Conservation (phyloP, 23 red algal species). For the Gracilariopsis chorda region DNA sequence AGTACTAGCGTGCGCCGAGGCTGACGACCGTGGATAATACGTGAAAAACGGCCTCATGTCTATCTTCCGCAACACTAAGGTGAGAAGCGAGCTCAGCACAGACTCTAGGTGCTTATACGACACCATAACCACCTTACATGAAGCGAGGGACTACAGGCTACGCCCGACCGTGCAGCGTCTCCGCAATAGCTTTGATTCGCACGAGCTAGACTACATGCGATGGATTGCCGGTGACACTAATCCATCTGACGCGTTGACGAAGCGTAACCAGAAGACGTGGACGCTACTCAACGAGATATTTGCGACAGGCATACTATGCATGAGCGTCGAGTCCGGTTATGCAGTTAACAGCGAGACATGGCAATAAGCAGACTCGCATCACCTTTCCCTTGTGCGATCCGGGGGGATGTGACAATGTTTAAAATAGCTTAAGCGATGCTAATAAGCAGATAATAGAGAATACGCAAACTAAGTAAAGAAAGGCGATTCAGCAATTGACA, state of each 20-base stretch:
- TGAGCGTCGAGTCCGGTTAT: too few species aligned
- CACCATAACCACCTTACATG: not conserved
- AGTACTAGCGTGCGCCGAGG: not conserved
- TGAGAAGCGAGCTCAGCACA: not conserved
- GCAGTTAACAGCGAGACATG: too few species aligned
- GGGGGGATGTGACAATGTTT: too few species aligned
- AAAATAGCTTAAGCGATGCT: too few species aligned
- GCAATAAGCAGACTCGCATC: too few species aligned
- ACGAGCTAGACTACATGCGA: not conserved
- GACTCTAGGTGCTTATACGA: not conserved
- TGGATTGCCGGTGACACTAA: not conserved
- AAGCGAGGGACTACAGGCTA: not conserved
- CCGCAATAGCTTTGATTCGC: not conserved
- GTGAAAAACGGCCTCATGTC: not conserved
- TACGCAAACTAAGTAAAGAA: too few species aligned
- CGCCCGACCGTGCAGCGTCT: not conserved
- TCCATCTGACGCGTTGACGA: not conserved
- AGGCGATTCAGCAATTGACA: too few species aligned
- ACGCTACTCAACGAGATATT: too few species aligned
- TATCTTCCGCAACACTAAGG: not conserved
- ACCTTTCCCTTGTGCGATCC: too few species aligned
- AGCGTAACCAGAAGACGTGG: not conserved
- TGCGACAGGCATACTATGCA: too few species aligned
- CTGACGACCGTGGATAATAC: not conserved
- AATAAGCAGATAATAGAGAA: too few species aligned